Evolutionary conservation across 306 rosid species (phyloP), one percentile per base, ranked within the genome.

Genomic region (Vigna reflexopilosa): DNA sequence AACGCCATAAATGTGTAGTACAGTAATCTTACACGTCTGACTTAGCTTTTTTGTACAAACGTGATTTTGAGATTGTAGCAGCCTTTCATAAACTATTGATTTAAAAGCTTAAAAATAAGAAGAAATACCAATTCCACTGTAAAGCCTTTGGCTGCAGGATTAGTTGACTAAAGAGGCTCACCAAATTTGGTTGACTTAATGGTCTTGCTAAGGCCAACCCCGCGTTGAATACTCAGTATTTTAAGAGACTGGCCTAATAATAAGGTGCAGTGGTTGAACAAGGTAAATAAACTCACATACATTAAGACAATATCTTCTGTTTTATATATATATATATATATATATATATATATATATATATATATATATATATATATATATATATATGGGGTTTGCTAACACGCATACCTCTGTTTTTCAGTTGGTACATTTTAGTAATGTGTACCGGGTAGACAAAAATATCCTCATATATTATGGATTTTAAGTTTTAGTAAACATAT

Each of bases 171-270:
- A 65, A 54, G 30, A 42, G 19, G 20, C 54, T 67, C 19, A 67
- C 54, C 72, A 3, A 67, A 77, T 45, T 83, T 19, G 22, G 59
- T 48, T 80, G 80, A 81, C 67, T 77, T 19, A 44, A 67, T 62
- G 71, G 70, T 67, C 61, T 24, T 58, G 26, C 56, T 22, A 11
- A 30, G 67, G 75, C 48, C 71, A 47, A 70, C 38, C 50, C 17
- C 34, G 20, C 0, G 20, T 32, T 73, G 30, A 16, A 55, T 19
- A 59, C 54, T 73, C 63, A 40, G 73, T 32, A 13, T 17, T 38
- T 26, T 15, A 73, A 65, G 66, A 76, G 77, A 79, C 86, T 85
- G 82, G 88, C 77, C 67, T 58, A 47, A n/a, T 3, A 42, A 40
- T 50, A 6, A 9, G 64, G 77, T 63, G 84, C 1, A 49, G 85